Evolutionary conservation across 2,329 filamentous ascomycete genomes (phyloP), one percentile per base, ranked within the genome.

Genomic region (Colletotrichum salicis): DNA sequence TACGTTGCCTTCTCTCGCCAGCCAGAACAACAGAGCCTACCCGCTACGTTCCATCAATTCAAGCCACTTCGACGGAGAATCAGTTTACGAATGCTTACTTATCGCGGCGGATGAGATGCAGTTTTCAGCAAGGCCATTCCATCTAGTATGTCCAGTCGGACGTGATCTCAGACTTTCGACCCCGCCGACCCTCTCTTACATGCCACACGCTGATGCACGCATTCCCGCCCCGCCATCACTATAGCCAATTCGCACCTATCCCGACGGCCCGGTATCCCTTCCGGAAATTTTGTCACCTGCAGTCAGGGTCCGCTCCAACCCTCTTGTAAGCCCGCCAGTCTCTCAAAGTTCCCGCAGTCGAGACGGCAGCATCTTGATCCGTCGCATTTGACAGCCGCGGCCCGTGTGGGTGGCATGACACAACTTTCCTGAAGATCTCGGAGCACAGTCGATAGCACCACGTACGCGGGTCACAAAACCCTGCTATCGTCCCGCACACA

Each of bases 101-200:
- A 27, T 22, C 5, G 33, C 8, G 19, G 15, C 8, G 19, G 19
- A 48, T 8, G 19, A 48, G 41, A 8, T 48, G 41, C 19, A 48
- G 41, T 48, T 7, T n/a, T 1, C 12, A 41, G 10, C 22, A 41
- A 41, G n/a, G 13, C 22, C 33, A n/a, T 37, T 37, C 12, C n/a
- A n/a, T 10, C 22, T 33, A 15, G 3, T 8, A 15, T 37, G 33
- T 22, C 3, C 41, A 5, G 15, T 33, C 4, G 13, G 22, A 54
- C 37, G n/a, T 51, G 19, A 70, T 61, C 33, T 67, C 63, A 62
- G 51, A 59, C 41, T 63, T 29, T 37, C 52, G 45, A 48, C 64
- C 68, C 68, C 64, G 24, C 56, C 31, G 33, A 45, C 19, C 19
- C 24, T 27, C 24, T 27, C 57, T 51, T 48, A 51, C 57, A 61